Conservation (phyloP, 2,329 filamentous ascomycete species). For the Hypoxylon sp. region DNA sequence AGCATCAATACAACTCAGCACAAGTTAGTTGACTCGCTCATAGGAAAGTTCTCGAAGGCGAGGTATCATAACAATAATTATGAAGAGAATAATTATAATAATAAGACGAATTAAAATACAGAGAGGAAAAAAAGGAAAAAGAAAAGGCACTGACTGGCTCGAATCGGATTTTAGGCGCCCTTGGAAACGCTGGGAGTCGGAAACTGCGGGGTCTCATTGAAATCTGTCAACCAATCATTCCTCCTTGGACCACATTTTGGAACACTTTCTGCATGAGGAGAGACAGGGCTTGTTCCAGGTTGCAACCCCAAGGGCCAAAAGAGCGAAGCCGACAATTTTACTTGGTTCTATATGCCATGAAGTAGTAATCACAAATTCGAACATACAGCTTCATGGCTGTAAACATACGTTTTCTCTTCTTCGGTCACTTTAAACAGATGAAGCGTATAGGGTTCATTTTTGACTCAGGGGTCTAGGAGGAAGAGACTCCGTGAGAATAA, state of each 20-base stretch:
- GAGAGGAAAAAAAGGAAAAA: background rate
- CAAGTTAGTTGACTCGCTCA: slow-evolving; percentile 18
- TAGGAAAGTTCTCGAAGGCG: slow-evolving; percentile 41
- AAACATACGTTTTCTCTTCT: slow-evolving; percentile 25
- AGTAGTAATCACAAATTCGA: slow-evolving; percentile 32
- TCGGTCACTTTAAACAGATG: slow-evolving; percentile 12
- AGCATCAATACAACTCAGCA: slow-evolving; percentile 18
- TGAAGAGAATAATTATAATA: slow-evolving; percentile 13
- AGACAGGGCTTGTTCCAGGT: slow-evolving; percentile 52
- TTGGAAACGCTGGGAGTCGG: slow-evolving; percentile 57
- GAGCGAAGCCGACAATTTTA: slow-evolving; percentile 35
- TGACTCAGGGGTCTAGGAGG: slow-evolving; percentile 7
- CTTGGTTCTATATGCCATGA: slow-evolving; percentile 9
- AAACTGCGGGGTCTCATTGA: slow-evolving; percentile 52
- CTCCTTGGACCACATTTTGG: slow-evolving; percentile 52
- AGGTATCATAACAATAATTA: slow-evolving; percentile 9
- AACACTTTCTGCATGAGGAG: slow-evolving; percentile 61
- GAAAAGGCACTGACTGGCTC: slow-evolving; percentile 33
- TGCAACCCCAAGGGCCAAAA: slow-evolving; percentile 43
- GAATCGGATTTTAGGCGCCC: slow-evolving; percentile 58
- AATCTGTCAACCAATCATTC: slow-evolving; percentile 57
- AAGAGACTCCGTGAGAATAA: slow-evolving; percentile 22
- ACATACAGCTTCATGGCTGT: slow-evolving; percentile 5
- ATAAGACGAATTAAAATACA: slow-evolving; percentile 22
- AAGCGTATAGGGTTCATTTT: slow-evolving; percentile 16